Evolutionary conservation across 2,329 filamentous ascomycete species (phyloP).

Genomic region (Ascosphaera pollenicola): DNA sequence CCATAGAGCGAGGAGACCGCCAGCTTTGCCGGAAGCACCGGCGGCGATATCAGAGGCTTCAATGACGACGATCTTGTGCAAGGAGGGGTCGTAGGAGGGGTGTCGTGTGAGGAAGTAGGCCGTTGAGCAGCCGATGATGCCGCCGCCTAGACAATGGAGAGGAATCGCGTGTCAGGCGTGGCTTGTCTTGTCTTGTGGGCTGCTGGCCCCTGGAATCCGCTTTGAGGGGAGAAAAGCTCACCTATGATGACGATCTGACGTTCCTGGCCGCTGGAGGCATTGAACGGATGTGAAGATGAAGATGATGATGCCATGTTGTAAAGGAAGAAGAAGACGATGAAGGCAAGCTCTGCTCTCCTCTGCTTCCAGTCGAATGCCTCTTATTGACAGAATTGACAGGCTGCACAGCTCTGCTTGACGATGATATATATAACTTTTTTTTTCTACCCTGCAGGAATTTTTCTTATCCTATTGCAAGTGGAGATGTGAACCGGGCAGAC

Average conservation of each 20-base stretch:
- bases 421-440: too few species aligned
- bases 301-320: not conserved
- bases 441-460: too few species aligned
- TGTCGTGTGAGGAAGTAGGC: constrained; percentile 85
- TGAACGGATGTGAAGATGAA: constrained; percentile 11
- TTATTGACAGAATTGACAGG: too few species aligned
- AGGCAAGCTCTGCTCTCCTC: too few species aligned
- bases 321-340: not conserved
- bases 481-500: too few species aligned
- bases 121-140: constrained; percentile 78
- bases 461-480: too few species aligned
- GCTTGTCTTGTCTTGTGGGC: too few species aligned
- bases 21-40: constrained; percentile 89
- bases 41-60: constrained; percentile 71
- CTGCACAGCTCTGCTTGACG: too few species aligned
- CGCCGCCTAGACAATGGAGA: constrained; percentile 39
- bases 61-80: constrained; percentile 62
- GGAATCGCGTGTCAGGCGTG: too few species aligned
- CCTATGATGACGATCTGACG: constrained; percentile 21
- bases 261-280: constrained; percentile 8
- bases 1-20: constrained; percentile 75
- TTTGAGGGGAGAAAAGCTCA: constrained; percentile 10
- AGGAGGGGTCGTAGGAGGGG: constrained; percentile 50
- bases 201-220: too few species aligned
- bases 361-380: too few species aligned